These are phyloP conservation scores for Kwoniella sp. DNA, from an alignment of 768 basidiomycete genomes.

Conservation along the genomic window DNA sequence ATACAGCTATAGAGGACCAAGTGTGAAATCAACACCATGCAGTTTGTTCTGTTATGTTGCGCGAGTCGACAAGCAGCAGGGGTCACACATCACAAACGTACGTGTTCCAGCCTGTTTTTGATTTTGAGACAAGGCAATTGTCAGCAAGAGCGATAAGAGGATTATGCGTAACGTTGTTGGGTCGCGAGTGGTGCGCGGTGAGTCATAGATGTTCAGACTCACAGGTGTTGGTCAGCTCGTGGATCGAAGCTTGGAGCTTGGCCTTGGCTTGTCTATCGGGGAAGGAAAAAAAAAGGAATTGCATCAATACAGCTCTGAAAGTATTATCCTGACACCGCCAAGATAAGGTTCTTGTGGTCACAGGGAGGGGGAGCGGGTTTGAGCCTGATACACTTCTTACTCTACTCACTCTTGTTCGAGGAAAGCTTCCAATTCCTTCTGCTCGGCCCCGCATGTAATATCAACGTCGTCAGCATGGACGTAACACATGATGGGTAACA, in stretches of 20 bases:
- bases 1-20: conserved; percentile 66
- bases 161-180: not conserved
- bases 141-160: not conserved
- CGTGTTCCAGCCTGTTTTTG: conserved; percentile 30
- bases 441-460: not conserved
- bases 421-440: conserved; percentile 83
- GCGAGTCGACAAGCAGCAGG: too few relatives aligned
- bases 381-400: not conserved
- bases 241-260: conserved; percentile 67
- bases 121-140: too few relatives aligned
- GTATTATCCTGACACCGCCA: too few relatives aligned
- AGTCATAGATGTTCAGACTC: too few relatives aligned
- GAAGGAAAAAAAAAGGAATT: not conserved
- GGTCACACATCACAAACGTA: too few relatives aligned
- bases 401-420: conserved; percentile 67
- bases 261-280: conserved; percentile 67
- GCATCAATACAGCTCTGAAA: not conserved
- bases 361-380: too few relatives aligned
- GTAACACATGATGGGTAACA: too few relatives aligned
- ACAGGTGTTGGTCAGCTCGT: conserved; percentile 84
- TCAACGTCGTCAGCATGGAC: conserved; percentile 9
- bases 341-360: too few relatives aligned
- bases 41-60: too few relatives aligned
- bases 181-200: too few relatives aligned
- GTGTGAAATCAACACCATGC: too few relatives aligned